Percentiles rank a stretch among this genome's conserved stretches.
These are phyloP conservation scores for Xylaria sp. DNA, from an alignment of 2,329 filamentous ascomycete species.

Conservation along the genomic window DNA sequence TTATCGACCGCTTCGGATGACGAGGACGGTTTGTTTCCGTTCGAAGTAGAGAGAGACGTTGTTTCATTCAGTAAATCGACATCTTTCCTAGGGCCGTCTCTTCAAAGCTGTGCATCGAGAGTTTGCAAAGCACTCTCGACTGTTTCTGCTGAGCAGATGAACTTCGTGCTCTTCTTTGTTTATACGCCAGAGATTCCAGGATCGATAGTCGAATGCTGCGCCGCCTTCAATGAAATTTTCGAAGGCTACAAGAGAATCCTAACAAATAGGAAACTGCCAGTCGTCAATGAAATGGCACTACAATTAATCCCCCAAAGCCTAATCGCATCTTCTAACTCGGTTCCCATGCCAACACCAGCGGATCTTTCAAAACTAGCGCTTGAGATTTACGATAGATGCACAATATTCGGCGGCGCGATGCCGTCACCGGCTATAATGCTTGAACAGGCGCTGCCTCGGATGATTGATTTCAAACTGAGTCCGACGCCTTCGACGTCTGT, in stretches of 20 bases:
- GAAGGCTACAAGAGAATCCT: constrained; percentile 68
- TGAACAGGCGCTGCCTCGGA: constrained; percentile 74
- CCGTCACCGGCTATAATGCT: constrained; percentile 78
- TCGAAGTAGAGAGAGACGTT: constrained; percentile 59
- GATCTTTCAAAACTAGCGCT: constrained; percentile 73
- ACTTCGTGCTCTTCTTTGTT: constrained; percentile 80
- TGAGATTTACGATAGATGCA: constrained; percentile 82
- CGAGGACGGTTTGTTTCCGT: constrained; percentile 61
- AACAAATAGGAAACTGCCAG: constrained; percentile 59
- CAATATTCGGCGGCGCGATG: constrained; percentile 64
- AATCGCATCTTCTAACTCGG: constrained; percentile 70
- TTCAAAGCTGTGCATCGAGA: constrained; percentile 61
- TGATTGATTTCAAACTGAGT: constrained; percentile 79
- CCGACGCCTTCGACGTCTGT: constrained; percentile 76
- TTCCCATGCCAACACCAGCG: constrained; percentile 70
- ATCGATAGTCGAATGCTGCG: constrained; percentile 76
- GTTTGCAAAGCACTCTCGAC: constrained; percentile 60
- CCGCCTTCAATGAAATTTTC: constrained; percentile 78
- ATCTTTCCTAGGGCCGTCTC: constrained; percentile 57
- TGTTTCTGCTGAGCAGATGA: constrained; percentile 60
- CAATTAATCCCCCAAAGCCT: constrained; percentile 78
- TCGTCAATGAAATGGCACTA: constrained; percentile 75
- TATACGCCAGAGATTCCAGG: constrained; percentile 72
- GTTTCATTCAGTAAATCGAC: constrained; percentile 55
- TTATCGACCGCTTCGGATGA: constrained; percentile 58